phyloP scores from a whole-genome alignment of 495 filamentous ascomycete genomes.

The Lasiosphaeria miniovina region DNA sequence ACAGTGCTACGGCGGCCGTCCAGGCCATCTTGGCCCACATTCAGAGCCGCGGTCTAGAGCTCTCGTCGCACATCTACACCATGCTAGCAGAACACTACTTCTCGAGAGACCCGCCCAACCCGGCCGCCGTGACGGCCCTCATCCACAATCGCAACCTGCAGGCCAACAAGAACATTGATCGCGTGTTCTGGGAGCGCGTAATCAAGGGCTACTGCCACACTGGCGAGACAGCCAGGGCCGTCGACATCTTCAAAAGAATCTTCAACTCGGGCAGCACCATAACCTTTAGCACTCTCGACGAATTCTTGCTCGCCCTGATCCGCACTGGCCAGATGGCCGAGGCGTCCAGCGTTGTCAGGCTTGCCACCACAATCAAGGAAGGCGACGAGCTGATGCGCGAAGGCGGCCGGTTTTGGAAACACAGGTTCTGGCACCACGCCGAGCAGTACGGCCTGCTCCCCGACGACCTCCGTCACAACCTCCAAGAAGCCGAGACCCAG shows the following conservation, averaged over 20 bases:
- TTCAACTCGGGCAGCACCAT: conserved; percentile 37
- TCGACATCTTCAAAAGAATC: conserved; percentile 48
- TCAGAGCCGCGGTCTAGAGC: conserved; percentile 44
- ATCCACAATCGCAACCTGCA: conserved; percentile 44
- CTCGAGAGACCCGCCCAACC: conserved; percentile 50
- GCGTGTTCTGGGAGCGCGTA: conserved; percentile 64
- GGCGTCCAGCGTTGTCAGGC: conserved; percentile 33
- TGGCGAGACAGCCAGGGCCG: conserved; percentile 49
- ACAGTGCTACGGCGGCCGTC: conserved; percentile 46
- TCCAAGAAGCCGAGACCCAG: background rate
- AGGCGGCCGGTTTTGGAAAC: conserved; percentile 34
- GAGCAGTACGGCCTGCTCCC: conserved; percentile 31
- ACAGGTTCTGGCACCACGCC: conserved; percentile 45
- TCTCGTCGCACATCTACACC: conserved; percentile 63
- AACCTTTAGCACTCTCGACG: conserved; percentile 44
- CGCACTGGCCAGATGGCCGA: conserved; percentile 34
- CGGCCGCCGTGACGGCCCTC: conserved; percentile 54
- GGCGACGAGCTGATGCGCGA: conserved; percentile 24
- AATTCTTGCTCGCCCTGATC: conserved; percentile 47
- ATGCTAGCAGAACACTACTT: conserved; percentile 70
- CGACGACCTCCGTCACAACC: conserved; percentile 10
- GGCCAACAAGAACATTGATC: conserved; percentile 44
- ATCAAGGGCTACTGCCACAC: conserved; percentile 57
- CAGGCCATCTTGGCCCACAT: conserved; percentile 61
- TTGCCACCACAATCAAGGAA: conserved; percentile 22